Base-by-base conservation (phyloP, 768 basidiomycete species). In the Pulveroboletus sp. region DNA sequence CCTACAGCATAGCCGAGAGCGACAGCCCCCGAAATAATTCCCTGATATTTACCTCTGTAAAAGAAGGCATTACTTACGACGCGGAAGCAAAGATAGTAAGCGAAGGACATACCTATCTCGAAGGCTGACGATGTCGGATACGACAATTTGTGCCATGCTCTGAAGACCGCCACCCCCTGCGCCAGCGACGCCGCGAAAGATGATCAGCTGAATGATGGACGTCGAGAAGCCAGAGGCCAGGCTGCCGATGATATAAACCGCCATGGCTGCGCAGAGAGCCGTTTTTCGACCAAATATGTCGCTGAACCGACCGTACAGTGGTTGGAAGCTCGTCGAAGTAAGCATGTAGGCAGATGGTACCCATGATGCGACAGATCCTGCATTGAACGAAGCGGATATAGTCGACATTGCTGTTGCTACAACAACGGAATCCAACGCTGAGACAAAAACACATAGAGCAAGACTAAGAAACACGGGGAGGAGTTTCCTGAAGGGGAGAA, bases 331-430 rank as follows among this genome's bases (percentile, higher is more conserved):
- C 45, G 63, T 63, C 0, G 80, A 81, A 0, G 85, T 86, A 41
- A 86, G 69, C 29, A 89, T 74, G 58, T 87, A 88, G 0, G 79
- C 78, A 1, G 84, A 84, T 0, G 84, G 86, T 3, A 89, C 84
- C 86, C 85, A 89, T 6, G 81, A 82, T 5, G 53, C 46, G 20
- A 64, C 35, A 35, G 62, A 56, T 9, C 62, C 62, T 0, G 85
- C 81, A 45, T 82, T 72, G 66, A 89, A 89, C 4, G 77, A 75
- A 17, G 75, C 58, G 5, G 85, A 81, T 40, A 90, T 80, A 0
- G 81, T 85, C 0, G 86, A 84, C n/a, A 89, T 69, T 1, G 85
- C 82, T 0, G 86, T 88, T 0, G 84, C 83, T 9, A 87, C 80
- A 41, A 87, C 82, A 7, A 86, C 86, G 11, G 85, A 83, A 62